Evolutionary conservation across 202 grass and related monocot genomes (phyloP), one percentile per base, ranked within the genome.

Genomic region (Eragrostis tef): DNA sequence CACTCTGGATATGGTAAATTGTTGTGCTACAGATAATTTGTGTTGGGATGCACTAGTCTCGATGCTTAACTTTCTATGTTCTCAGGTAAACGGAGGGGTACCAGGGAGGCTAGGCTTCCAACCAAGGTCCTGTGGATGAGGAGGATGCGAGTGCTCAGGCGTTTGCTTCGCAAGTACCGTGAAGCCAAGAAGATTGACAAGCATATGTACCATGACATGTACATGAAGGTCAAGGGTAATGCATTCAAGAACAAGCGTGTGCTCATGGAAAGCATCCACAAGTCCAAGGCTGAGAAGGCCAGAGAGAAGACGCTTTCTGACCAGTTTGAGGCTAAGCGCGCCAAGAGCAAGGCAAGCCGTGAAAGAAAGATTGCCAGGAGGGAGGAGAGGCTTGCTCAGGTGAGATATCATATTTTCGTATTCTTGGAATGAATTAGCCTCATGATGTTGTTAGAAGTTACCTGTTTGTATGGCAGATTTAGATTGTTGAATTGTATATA

Each of bases 171-270:
- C 26, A 94, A 94, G 74, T 94, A 94, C 59, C 49, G 87, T 6
- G 92, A 94, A 15, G 80, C 92, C 0, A 94, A 94, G 43, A 94
- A 94, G 48, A 94, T 94, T 1, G 89, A 94, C 82, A 94, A 94
- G 66, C 92, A 94, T 60, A 94, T 94, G 92, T 94, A 94, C 31
- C 92, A 94, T 46, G 84, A 81, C 46, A 94, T 92, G 89, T 94
- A 94, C 71, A 71, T 94, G 87, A 94, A 88, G 66, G 92, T 94
- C 0, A 94, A 94, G 61, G 92, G 92, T 66, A 94, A 94, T 34
- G 79, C 74, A 3, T 94, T 92, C 25, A 94, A 92, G 62, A 94
- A 94, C 59, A 94, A 94, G 89, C 77, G 89, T 15, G 92, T 94
- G 22, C 87, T 94, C 43, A 94, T 94, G 92, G 92, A 94, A 81